Conservation (phyloP, 345 rosid genomes). For the Mangifera indica region DNA sequence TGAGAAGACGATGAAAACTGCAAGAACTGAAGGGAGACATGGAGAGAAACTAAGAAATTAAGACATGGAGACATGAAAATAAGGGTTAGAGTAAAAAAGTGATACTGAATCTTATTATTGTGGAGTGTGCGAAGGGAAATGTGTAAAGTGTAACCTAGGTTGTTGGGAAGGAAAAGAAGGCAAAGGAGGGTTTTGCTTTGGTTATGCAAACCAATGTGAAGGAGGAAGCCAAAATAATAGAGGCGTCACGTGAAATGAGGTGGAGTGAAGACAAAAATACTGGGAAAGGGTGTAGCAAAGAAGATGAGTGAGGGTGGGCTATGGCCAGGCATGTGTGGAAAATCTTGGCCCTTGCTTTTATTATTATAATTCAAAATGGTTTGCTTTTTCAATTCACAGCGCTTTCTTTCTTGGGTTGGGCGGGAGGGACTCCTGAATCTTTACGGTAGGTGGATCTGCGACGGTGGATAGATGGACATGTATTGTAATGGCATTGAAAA, state of each 20-base stretch:
- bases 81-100: not conserved
- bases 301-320: not conserved
- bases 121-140: not conserved
- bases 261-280: conserved; percentile 24
- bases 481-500: too few relatives aligned
- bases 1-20: not conserved
- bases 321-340: not conserved
- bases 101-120: conserved; percentile 1
- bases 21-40: conserved; percentile 12
- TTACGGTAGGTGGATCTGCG: not conserved
- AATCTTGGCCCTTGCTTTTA: not conserved
- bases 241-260: conserved; percentile 37
- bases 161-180: not conserved
- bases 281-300: not conserved
- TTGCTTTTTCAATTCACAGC: not conserved
- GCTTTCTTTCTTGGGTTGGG: not conserved
- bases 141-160: conserved; percentile 12
- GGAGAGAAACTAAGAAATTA: not conserved
- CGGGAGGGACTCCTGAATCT: not conserved
- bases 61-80: not conserved
- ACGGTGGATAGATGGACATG: too few relatives aligned
- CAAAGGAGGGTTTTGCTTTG: not conserved
- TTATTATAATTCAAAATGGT: not conserved
- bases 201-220: too few relatives aligned
- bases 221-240: too few relatives aligned